Evolutionary conservation across 2,329 filamentous ascomycete species (phyloP).

Genomic region (Sarocladium oryzae): DNA sequence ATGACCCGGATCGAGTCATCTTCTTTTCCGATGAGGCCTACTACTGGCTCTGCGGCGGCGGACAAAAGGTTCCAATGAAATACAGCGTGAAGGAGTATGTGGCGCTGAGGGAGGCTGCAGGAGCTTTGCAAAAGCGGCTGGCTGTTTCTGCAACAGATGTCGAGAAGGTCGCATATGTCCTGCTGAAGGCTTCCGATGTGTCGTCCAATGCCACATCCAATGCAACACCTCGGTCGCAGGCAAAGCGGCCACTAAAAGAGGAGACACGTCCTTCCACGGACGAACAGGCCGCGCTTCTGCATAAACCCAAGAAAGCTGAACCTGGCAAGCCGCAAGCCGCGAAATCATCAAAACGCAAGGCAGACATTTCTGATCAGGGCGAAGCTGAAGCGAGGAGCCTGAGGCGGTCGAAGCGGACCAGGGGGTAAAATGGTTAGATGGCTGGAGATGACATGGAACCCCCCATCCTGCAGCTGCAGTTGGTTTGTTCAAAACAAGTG

Average conservation of each 20-base stretch:
- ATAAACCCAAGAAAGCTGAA: not conserved
- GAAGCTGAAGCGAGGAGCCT: not conserved
- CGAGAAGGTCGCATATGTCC: slow-evolving; percentile 65
- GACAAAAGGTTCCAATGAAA: slow-evolving; percentile 49
- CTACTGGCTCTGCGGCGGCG: slow-evolving; percentile 59
- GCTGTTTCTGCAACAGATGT: slow-evolving; percentile 53
- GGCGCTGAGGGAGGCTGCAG: slow-evolving; percentile 40
- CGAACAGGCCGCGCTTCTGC: not conserved
- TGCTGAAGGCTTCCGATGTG: slow-evolving; percentile 38
- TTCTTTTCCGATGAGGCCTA: slow-evolving; percentile 81
- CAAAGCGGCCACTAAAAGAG: too few relatives aligned
- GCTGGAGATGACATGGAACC: not conserved
- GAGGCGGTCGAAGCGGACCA: slow-evolving; percentile 12
- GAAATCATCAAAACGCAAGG: not conserved
- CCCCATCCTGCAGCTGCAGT: not conserved
- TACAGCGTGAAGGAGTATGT: slow-evolving; percentile 66
- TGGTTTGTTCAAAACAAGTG: not conserved
- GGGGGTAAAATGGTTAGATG: slow-evolving; percentile 7
- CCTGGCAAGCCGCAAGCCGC: not conserved
- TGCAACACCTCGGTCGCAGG: not conserved
- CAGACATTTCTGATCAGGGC: not conserved
- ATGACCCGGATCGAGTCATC: slow-evolving; percentile 50
- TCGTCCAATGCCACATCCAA: not conserved
- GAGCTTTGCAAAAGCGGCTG: slow-evolving; percentile 40
- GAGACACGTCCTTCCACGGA: not conserved